phyloP scores from a whole-genome alignment of 768 basidiomycete species.

The Tulasnella calospora region DNA sequence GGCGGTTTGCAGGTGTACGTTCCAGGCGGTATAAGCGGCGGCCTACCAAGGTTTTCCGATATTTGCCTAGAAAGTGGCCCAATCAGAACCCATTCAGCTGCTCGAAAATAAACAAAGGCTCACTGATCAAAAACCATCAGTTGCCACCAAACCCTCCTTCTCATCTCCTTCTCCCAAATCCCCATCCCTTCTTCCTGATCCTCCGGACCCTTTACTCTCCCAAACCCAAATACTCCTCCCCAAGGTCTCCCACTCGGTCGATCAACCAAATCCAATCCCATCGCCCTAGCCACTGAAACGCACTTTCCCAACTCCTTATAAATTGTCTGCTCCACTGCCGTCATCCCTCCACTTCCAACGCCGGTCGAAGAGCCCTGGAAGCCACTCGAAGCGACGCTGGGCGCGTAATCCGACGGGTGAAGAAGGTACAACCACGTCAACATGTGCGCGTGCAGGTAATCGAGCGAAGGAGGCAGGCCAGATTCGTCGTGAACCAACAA shows the following conservation, averaged over 20 bases:
- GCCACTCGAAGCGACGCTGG: constrained; percentile 31
- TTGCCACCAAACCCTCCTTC: constrained; percentile 72
- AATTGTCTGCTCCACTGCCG: constrained; percentile 16
- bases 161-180: constrained; percentile 37
- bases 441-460: constrained; percentile 15
- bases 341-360: constrained; percentile 25
- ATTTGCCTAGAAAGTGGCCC: constrained; percentile 49
- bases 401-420: constrained; percentile 12
- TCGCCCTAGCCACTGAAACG: constrained; percentile 57
- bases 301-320: constrained; percentile 53
- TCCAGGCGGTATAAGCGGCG: constrained; percentile 54
- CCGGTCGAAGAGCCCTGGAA: constrained; percentile 29
- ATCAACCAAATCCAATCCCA: constrained; percentile 55
- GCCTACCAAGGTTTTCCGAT: constrained; percentile 60
- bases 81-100: too few relatives aligned
- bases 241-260: constrained; percentile 49
- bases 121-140: constrained; percentile 72
- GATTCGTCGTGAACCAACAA: constrained; percentile 8
- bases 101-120: constrained; percentile 34
- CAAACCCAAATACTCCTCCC: constrained; percentile 32
- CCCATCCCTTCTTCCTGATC: constrained; percentile 7
- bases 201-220: background rate
- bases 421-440: constrained; percentile 19
- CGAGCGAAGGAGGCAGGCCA: constrained; percentile 16
- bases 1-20: constrained; percentile 52